Evolutionary conservation across 2,329 filamentous ascomycete species (phyloP).

Genomic region (Penicillium frequentans): DNA sequence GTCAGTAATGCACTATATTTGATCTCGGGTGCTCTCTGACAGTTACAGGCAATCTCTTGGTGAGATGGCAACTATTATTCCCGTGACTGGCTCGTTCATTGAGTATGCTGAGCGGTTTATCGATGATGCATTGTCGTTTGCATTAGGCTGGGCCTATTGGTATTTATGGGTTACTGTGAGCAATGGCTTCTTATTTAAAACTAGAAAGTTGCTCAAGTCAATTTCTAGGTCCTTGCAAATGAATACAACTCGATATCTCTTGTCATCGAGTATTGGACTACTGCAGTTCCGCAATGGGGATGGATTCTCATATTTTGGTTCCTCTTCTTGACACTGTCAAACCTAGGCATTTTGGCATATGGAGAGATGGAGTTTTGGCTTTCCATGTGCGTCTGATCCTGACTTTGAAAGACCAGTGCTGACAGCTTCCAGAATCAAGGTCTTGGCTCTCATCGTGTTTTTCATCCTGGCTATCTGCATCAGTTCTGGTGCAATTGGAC

Average conservation of each 20-base stretch:
- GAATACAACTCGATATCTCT: conserved; percentile 50
- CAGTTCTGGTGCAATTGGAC: conserved; percentile 34
- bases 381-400: conserved; percentile 27
- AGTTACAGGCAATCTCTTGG: conserved; percentile 69
- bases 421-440: conserved; percentile 28
- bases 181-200: too few species aligned
- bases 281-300: conserved; percentile 45
- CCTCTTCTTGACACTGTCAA: conserved; percentile 43
- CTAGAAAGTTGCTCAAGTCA: not conserved
- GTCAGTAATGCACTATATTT: conserved; percentile 9
- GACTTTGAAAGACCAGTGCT: not conserved
- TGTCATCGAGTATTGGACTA: conserved; percentile 48
- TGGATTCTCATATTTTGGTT: conserved; percentile 51
- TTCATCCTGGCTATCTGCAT: conserved; percentile 37
- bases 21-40: not conserved
- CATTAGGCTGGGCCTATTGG: conserved; percentile 71
- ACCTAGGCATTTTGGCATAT: conserved; percentile 48
- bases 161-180: conserved; percentile 46
- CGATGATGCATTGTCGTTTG: conserved; percentile 67
- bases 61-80: conserved; percentile 72
- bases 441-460: conserved; percentile 32
- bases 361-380: conserved; percentile 55
- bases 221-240: conserved; percentile 35
- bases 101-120: conserved; percentile 69
- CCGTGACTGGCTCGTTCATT: conserved; percentile 70